These are phyloP conservation scores for Kuraishia capsulata DNA, from an alignment of 805 yeast species.

Conservation along the genomic window DNA sequence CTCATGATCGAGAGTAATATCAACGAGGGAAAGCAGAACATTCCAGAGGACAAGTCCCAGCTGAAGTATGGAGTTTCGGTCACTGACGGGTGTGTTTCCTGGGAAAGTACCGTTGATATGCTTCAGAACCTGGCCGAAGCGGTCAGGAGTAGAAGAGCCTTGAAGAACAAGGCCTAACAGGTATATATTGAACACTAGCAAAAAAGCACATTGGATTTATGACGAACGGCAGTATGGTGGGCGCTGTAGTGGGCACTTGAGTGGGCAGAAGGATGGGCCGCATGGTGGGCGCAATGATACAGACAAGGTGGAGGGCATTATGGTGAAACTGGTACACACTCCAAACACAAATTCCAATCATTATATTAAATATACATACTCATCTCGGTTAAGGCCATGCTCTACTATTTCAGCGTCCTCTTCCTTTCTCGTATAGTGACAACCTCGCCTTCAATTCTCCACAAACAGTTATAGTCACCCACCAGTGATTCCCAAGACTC, in stretches of 20 bases:
- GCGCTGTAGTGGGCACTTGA: neutral
- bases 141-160: constrained; percentile 64
- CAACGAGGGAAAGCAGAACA: constrained; percentile 88
- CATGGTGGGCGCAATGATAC: constrained; percentile 8
- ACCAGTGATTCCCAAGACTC: constrained; percentile 16
- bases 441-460: constrained; percentile 22
- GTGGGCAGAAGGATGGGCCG: constrained; percentile 1
- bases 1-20: constrained; percentile 95
- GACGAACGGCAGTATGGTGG: too few species aligned
- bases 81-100: constrained; percentile 95
- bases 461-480: constrained; percentile 14
- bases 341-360: too few species aligned
- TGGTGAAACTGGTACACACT: too few species aligned
- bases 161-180: constrained; percentile 6
- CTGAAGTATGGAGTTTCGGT: constrained; percentile 90
- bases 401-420: too few species aligned
- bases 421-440: constrained; percentile 14
- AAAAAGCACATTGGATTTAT: too few species aligned
- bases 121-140: constrained; percentile 68
- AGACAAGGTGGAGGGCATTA: too few species aligned
- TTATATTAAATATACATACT: too few species aligned
- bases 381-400: too few species aligned
- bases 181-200: too few species aligned
- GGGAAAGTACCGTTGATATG: constrained; percentile 76
- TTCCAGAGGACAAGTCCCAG: constrained; percentile 64